Evolutionary conservation across 768 basidiomycete genomes (phyloP).

Genomic region (Cystobasidium onofrii): DNA sequence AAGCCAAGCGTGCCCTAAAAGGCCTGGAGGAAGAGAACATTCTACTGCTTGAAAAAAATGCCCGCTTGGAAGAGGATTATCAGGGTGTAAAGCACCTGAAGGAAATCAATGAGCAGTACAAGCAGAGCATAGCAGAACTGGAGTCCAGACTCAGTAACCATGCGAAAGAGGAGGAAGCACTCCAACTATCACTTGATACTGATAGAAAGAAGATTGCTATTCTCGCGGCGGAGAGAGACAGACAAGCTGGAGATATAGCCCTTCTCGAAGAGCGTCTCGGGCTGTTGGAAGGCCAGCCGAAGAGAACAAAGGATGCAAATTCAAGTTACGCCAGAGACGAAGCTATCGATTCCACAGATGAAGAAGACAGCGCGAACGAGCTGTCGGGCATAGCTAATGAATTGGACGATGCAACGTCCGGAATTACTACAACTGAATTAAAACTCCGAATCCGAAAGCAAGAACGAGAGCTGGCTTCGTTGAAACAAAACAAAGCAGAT

Average conservation of each 20-base stretch:
- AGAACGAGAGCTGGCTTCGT: constrained; percentile 67
- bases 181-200: constrained; percentile 71
- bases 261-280: constrained; percentile 65
- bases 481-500: constrained; percentile 66
- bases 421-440: constrained; percentile 82
- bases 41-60: constrained; percentile 80
- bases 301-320: neutral
- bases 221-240: constrained; percentile 59
- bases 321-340: neutral
- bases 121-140: constrained; percentile 69
- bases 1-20: constrained; percentile 49
- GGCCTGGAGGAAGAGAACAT: constrained; percentile 82
- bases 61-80: constrained; percentile 83
- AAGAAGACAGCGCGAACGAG: constrained; percentile 44
- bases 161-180: constrained; percentile 62
- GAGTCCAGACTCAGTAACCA: constrained; percentile 63
- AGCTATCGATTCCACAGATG: constrained; percentile 43
- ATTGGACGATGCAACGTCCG: constrained; percentile 73
- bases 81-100: constrained; percentile 76
- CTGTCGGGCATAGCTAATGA: constrained; percentile 65
- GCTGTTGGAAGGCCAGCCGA: constrained; percentile 26
- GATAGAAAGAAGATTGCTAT: constrained; percentile 58
- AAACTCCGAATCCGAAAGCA: constrained; percentile 78
- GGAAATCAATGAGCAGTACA: constrained; percentile 86
- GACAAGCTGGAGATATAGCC: constrained; percentile 70